Evolutionary conservation across 495 filamentous ascomycete genomes (phyloP).

Genomic region (Cercophora sp.): DNA sequence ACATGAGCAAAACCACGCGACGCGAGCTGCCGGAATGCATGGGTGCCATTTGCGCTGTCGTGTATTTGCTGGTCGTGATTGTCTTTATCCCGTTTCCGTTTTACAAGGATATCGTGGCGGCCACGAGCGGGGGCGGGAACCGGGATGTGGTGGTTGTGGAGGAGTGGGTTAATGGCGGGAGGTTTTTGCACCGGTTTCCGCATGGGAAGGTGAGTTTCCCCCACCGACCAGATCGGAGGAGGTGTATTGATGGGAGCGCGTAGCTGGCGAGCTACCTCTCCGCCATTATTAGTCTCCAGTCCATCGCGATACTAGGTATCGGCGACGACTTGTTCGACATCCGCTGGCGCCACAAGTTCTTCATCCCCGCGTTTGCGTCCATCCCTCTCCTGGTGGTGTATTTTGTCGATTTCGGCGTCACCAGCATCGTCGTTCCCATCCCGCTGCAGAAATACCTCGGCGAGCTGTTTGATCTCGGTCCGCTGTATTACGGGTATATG

Average conservation of each 20-base stretch:
- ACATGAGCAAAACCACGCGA: slow-evolving; percentile 73
- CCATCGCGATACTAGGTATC: slow-evolving; percentile 83
- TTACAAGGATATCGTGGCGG: slow-evolving; percentile 96
- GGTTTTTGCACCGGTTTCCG: slow-evolving; percentile 85
- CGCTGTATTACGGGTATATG: slow-evolving; percentile 55
- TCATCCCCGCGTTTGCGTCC: slow-evolving; percentile 91
- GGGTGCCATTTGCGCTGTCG: slow-evolving; percentile 91
- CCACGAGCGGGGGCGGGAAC: slow-evolving; percentile 90
- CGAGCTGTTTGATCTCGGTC: slow-evolving; percentile 76
- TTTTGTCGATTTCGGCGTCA: slow-evolving; percentile 97
- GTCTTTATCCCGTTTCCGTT: slow-evolving; percentile 94
- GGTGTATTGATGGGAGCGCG: too few species aligned
- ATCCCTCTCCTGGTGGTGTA: slow-evolving; percentile 96
- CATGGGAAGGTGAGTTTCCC: slow-evolving; percentile 68
- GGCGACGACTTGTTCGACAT: slow-evolving; percentile 98
- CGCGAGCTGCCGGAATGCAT: slow-evolving; percentile 87
- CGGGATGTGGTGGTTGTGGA: slow-evolving; percentile 70
- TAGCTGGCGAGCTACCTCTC: slow-evolving; percentile 96
- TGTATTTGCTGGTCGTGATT: slow-evolving; percentile 84
- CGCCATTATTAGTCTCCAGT: slow-evolving; percentile 85
- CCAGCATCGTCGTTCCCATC: slow-evolving; percentile 83
- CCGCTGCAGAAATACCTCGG: slow-evolving; percentile 80
- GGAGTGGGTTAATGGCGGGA: slow-evolving; percentile 67
- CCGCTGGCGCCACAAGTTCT: slow-evolving; percentile 96
- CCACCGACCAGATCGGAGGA: too few species aligned